Base-by-base conservation (phyloP, 73 alveolate genomes). In the Uronychia setigera region DNA sequence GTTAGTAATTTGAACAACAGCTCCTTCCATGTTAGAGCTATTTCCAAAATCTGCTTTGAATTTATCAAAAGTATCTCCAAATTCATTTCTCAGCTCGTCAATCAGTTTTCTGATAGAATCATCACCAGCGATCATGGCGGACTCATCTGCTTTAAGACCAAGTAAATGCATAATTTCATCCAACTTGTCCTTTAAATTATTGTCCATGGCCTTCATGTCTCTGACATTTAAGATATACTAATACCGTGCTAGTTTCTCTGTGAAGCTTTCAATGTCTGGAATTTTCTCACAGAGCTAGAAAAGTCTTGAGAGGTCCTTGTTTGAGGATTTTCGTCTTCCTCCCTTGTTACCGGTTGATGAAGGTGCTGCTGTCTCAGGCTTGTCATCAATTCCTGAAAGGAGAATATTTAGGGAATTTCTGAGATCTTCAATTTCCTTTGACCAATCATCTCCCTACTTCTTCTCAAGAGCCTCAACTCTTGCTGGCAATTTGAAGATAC, bases 381-480 rank as follows among this genome's bases (percentile, higher is more conserved):
- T n/a, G n/a, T n/a, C n/a, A n/a, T n/a, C n/a, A n/a, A n/a, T n/a
- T n/a, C n/a, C n/a, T n/a, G n/a, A n/a, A n/a, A n/a, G n/a, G n/a
- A n/a, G n/a, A n/a, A n/a, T n/a, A n/a, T n/a, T n/a, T n/a, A n/a
- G n/a, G n/a, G n/a, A n/a, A n/a, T n/a, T n/a, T n/a, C n/a, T n/a
- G n/a, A n/a, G n/a, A n/a, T n/a, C n/a, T n/a, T n/a, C n/a, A n/a
- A n/a, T n/a, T n/a, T n/a, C n/a, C n/a, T n/a, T n/a, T n/a, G n/a
- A n/a, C n/a, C n/a, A n/a, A n/a, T n/a, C n/a, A n/a, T n/a, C n/a
- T n/a, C 19, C 67, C n/a, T 46, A 11, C 19, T 46, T 19, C 67
- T 46, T 46, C 67, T 46, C 67, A 46, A 46, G 67, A 46, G 67
- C 67, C 67, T 46, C 67, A 5, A 46, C 67, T 46, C 67, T 46